Conservation (phyloP, 192 early-diverging fungal species). For the Lunasporangiospora selenospora region DNA sequence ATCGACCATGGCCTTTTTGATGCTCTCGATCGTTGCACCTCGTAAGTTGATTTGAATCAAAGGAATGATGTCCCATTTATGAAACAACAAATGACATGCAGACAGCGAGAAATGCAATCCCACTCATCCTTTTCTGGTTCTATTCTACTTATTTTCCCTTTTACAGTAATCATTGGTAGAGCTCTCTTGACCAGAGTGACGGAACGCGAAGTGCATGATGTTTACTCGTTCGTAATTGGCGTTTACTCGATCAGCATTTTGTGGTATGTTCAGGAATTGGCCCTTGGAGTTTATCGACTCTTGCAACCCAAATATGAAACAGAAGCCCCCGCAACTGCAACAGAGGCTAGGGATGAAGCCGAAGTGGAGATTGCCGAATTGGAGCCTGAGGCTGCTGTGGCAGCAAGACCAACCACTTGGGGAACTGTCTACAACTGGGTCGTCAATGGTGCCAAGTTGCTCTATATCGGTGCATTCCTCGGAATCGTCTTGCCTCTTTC, state of each 20-base stretch:
- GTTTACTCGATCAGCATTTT: slow-evolving; percentile 55
- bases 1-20: slow-evolving; percentile 55
- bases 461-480: slow-evolving; percentile 59
- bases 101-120: no score
- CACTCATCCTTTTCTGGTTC: background rate
- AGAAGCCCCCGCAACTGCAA: no score
- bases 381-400: no score
- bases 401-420: no score
- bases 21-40: slow-evolving; percentile 56
- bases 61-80: no score
- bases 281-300: slow-evolving; percentile 15
- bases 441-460: slow-evolving; percentile 48
- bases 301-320: slow-evolving; percentile 2
- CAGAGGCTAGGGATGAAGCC: no score
- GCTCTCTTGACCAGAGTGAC: slow-evolving; percentile 50
- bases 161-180: slow-evolving; percentile 68
- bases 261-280: slow-evolving; percentile 40
- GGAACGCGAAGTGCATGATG: slow-evolving; percentile 74
- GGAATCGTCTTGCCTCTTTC: slow-evolving; percentile 74
- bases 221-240: slow-evolving; percentile 79
- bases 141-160: slow-evolving; percentile 16
- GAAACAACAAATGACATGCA: no score
- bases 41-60: slow-evolving; percentile 52
- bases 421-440: no score
- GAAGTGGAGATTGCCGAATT: no score